A percentile compares a stretch with the other conserved stretches of the same genome.
Conservation (phyloP, 177 flowering plant species). For the Vitis hybrid region DNA sequence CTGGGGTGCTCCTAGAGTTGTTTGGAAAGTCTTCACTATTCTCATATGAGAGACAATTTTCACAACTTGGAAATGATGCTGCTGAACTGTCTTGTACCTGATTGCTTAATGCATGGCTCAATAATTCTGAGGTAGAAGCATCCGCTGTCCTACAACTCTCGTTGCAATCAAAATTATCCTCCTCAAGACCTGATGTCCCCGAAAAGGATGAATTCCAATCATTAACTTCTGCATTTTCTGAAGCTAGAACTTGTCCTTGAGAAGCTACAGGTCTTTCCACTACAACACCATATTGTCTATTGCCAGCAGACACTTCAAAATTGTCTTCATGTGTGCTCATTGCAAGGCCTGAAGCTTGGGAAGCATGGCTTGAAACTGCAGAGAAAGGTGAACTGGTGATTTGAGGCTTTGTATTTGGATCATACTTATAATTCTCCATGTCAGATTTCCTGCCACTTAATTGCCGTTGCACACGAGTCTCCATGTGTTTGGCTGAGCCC, state of each 20-base stretch:
- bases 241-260: conserved; percentile 19
- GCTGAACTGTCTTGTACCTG: conserved; percentile 26
- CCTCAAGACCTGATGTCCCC: conserved; percentile 20
- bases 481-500: conserved; percentile 57
- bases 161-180: conserved; percentile 26
- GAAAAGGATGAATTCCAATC: conserved; percentile 18
- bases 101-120: conserved; percentile 20
- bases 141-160: conserved; percentile 25
- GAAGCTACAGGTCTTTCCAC: conserved; percentile 23
- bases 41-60: conserved; percentile 24
- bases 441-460: conserved; percentile 58
- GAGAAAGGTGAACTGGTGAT: conserved; percentile 51
- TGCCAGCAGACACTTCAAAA: conserved; percentile 29
- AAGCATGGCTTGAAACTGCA: conserved; percentile 37
- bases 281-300: conserved; percentile 26
- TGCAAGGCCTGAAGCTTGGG: conserved; percentile 35
- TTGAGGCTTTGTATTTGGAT: conserved; percentile 33
- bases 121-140: conserved; percentile 38
- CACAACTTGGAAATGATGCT: conserved; percentile 31
- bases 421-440: conserved; percentile 48
- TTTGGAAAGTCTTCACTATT: conserved; percentile 30
- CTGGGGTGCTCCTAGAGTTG: conserved; percentile 23
- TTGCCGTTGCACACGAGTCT: conserved; percentile 59
- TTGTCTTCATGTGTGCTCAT: conserved; percentile 41
- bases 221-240: conserved; percentile 27